Conservation (phyloP, 1,284 basidiomycete genomes). For the Polyporus tsugae region DNA sequence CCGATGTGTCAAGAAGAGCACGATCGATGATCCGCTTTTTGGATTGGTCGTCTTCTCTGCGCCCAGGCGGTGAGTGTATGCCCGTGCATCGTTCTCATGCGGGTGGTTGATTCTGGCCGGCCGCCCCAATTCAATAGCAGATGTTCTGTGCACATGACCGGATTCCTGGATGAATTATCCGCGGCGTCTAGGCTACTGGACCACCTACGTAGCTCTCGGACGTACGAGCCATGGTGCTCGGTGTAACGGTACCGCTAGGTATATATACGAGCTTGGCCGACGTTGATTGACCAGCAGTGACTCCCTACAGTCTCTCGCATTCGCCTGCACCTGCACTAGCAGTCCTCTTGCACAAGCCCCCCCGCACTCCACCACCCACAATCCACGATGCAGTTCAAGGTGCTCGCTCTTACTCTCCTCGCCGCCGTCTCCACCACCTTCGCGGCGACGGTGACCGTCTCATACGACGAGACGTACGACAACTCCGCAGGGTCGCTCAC, state of each 20-base stretch:
- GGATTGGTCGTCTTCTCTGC: conserved; percentile 1
- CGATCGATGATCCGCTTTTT: conserved; percentile 16
- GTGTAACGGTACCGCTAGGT: conserved; percentile 1
- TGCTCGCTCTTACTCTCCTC: conserved; percentile 35
- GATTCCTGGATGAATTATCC: conserved; percentile 11
- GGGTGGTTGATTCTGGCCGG: background rate
- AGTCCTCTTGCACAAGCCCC: background rate
- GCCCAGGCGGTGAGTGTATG: conserved; percentile 27
- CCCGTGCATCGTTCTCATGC: conserved; percentile 28
- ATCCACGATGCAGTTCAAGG: conserved; percentile 35
- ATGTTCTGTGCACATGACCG: conserved; percentile 17
- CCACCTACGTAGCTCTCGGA: background rate
- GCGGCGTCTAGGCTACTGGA: conserved; percentile 1
- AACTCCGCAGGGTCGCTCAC: conserved; percentile 41
- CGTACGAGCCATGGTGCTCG: background rate
- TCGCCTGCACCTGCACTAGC: background rate
- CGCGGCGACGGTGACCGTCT: conserved; percentile 42
- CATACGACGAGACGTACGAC: conserved; percentile 56
- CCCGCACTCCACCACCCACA: conserved; percentile 4
- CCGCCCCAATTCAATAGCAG: conserved; percentile 12
- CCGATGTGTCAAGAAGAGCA: conserved; percentile 9
- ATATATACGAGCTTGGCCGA: conserved; percentile 17
- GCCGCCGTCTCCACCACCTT: conserved; percentile 35
- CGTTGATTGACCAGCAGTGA: conserved; percentile 16
- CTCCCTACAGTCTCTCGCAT: conserved; percentile 1